Base-by-base conservation (phyloP, 2,329 filamentous ascomycete species). In the Pyrenochaeta sp. region DNA sequence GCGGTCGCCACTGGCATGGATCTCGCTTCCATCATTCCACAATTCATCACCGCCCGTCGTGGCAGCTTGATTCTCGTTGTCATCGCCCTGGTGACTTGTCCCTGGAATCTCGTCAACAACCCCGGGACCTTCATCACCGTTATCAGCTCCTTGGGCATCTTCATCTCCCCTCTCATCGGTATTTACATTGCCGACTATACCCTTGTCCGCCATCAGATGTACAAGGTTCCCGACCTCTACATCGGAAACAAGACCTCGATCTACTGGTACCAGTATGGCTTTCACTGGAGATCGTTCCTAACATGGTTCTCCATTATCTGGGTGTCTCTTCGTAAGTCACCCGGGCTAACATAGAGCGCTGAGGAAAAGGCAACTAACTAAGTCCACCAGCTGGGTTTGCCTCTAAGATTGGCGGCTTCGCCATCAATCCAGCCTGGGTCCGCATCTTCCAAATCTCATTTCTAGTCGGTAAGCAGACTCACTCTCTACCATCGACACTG, bases 1-100 rank as follows among this genome's bases (percentile, higher is more conserved):
- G 66, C 57, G 12, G 63, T 72, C 1, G 61, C 58, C n/a, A 63
- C 61, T 2, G 69, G 68, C 5, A 73, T 73, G 69, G 71, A 73
- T 45, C 46, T 73, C 37, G 69, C 71, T 0, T 60, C 61, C 40
- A 50, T 73, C 32, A 36, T 65, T 15, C 71, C 71, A 2, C 58
- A 61, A 34, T 73, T 59, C 51, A 48, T 66, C 48, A 59, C 60
- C 12, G 58, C 61, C n/a, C 58, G 65, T 22, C 64, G 69, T 3
- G 66, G 68, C 27, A 54, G 58, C n/a, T 62, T 71, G 50, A 61
- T 73, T 40, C 59, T 70, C 47, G 62, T 46, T 27, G 57, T 71
- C 27, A 40, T 70, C 19, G 67, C 65, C 15, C 54, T 67, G 25
- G 40, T 68, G 6, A 58, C 59, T 7, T 61, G 67, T 19, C 68